These are phyloP conservation scores for Melanomma pulvis-pyrius DNA, from an alignment of 495 filamentous ascomycete genomes.

Conservation along the genomic window DNA sequence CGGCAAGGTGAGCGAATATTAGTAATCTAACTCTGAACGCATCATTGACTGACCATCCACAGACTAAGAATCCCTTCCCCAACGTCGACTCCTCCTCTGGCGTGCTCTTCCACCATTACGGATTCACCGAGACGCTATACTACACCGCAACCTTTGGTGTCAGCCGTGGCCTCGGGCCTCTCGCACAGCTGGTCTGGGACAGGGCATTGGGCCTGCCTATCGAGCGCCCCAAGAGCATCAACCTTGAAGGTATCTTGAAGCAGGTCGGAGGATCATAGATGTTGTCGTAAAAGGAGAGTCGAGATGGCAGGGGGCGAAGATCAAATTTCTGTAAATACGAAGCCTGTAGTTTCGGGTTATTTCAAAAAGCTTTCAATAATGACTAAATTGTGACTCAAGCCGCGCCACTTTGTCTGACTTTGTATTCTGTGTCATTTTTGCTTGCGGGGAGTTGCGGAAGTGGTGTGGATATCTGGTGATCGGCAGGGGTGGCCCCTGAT, in stretches of 20 bases:
- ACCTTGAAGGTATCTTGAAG: slow-evolving; percentile 79
- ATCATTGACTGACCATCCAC: not conserved
- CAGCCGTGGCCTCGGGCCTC: slow-evolving; percentile 82
- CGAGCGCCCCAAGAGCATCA: slow-evolving; percentile 96
- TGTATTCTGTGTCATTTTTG: not conserved
- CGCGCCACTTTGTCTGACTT: not conserved
- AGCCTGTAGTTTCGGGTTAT: slow-evolving; percentile 1
- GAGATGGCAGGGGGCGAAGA: not conserved
- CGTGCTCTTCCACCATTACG: slow-evolving; percentile 95
- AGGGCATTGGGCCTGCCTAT: slow-evolving; percentile 93
- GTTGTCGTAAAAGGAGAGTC: not conserved
- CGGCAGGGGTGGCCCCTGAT: slow-evolving; percentile 6
- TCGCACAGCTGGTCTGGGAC: slow-evolving; percentile 96
- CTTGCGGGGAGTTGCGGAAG: not conserved
- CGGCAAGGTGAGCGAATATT: slow-evolving; percentile 63
- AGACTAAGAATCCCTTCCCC: slow-evolving; percentile 97
- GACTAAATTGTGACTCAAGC: not conserved
- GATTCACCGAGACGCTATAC: slow-evolving; percentile 94
- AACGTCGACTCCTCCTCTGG: slow-evolving; percentile 93
- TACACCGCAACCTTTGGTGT: slow-evolving; percentile 98
- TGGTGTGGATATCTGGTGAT: slow-evolving; percentile 6
- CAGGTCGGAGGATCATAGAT: slow-evolving; percentile 35
- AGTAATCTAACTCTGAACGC: not conserved
- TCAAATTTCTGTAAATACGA: slow-evolving; percentile 22
- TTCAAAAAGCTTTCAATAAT: not conserved